A percentile compares a stretch with the other conserved stretches of the same genome.
Evolutionary conservation across 176 grass and related monocot genomes (phyloP).

Genomic region (Cenchrus fungigraminus): DNA sequence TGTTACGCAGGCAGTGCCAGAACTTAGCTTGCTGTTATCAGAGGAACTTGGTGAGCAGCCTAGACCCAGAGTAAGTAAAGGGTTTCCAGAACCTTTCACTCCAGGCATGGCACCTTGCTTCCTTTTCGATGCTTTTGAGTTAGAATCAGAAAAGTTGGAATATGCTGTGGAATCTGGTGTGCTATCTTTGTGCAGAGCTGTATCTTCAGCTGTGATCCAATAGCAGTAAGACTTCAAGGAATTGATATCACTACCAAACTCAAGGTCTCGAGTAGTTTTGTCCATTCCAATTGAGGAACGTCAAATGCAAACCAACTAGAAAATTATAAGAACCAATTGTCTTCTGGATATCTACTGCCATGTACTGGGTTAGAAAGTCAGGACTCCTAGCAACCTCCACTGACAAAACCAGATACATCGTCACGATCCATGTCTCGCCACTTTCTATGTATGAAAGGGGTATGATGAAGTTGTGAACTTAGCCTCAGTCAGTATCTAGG

Average conservation of each 20-base stretch:
- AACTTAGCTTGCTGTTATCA: conserved; percentile 75
- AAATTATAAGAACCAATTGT: conserved; percentile 60
- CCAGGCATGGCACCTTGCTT: conserved; percentile 49
- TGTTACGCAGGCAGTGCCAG: conserved; percentile 54
- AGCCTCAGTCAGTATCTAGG: conserved; percentile 50
- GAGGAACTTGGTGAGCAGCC: conserved; percentile 64
- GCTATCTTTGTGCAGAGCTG: conserved; percentile 32
- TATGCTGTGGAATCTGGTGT: conserved; percentile 39
- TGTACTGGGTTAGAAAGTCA: conserved; percentile 53
- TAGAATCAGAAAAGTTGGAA: conserved; percentile 43
- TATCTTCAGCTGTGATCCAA: conserved; percentile 45
- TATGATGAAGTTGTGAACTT: conserved; percentile 49
- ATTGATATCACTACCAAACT: conserved; percentile 43
- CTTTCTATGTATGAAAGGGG: conserved; percentile 54
- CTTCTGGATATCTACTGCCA: conserved; percentile 59
- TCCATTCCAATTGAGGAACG: conserved; percentile 58
- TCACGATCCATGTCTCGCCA: conserved; percentile 78
- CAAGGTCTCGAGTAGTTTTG: conserved; percentile 41
- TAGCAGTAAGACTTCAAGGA: conserved; percentile 31
- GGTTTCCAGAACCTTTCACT: conserved; percentile 38
- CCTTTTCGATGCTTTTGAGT: conserved; percentile 43
- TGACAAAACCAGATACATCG: conserved; percentile 88
- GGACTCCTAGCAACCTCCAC: conserved; percentile 73
- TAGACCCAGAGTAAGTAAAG: conserved; percentile 61
- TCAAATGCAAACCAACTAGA: conserved; percentile 48